Evolutionary conservation across 495 filamentous ascomycete genomes (phyloP).

Genomic region (Lentithecium fluviatile): DNA sequence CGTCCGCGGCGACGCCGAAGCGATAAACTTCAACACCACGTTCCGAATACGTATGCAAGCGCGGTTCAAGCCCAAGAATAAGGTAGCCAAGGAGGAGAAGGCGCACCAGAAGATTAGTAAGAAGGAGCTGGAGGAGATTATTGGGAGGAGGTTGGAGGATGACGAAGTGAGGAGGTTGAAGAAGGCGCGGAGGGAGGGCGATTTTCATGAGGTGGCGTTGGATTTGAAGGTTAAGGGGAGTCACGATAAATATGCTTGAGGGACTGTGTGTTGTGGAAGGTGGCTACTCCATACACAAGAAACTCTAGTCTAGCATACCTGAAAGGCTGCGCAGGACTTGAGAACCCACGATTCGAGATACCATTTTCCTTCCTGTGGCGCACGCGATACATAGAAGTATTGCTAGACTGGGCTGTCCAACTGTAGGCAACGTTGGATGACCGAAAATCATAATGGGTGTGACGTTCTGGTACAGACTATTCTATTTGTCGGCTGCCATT

Average conservation of each 20-base stretch:
- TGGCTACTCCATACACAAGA: too few species aligned
- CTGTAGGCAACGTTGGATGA: too few species aligned
- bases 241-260: slow-evolving; percentile 83
- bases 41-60: slow-evolving; percentile 91
- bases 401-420: too few species aligned
- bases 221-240: slow-evolving; percentile 92
- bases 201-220: slow-evolving; percentile 85
- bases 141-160: slow-evolving; percentile 73
- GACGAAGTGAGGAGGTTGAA: slow-evolving; percentile 82
- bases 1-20: slow-evolving; percentile 72
- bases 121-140: slow-evolving; percentile 80
- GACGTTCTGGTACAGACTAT: too few species aligned
- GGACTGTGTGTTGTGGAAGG: too few species aligned
- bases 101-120: slow-evolving; percentile 78
- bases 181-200: slow-evolving; percentile 77
- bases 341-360: too few species aligned
- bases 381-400: too few species aligned
- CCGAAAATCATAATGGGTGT: too few species aligned
- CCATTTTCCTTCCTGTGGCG: too few species aligned
- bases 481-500: too few species aligned
- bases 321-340: too few species aligned
- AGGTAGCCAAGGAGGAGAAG: slow-evolving; percentile 75
- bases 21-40: slow-evolving; percentile 70
- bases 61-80: slow-evolving; percentile 80
- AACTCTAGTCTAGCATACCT: too few species aligned